Evolutionary conservation across 2,329 filamentous ascomycete genomes (phyloP), one percentile per base, ranked within the genome.

Genomic region (Furcasterigmium sp.): DNA sequence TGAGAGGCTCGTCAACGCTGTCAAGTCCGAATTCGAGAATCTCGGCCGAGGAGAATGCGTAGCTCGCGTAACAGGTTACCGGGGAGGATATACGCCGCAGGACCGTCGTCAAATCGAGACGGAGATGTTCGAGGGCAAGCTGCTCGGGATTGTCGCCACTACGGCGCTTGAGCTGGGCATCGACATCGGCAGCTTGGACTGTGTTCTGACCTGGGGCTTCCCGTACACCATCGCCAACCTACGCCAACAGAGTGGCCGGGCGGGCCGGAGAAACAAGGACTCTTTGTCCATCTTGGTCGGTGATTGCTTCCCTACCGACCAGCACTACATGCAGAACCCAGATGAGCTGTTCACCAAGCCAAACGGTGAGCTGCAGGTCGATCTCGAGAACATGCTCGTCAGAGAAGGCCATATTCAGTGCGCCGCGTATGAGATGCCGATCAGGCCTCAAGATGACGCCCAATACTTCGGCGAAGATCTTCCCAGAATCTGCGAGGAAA

Each of bases 241-340:
- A 37, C 80, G 93, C 9, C 93, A 98, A 60, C 93, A 98, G 62
- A 95, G 89, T 55, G 93, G 93, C 13, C 81, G 93, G 55, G 93
- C 93, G 17, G 93, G 93, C 11, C 80, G 93, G 46, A 78, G 91
- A 46, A 96, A 96, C 59, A 94, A 88, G 57, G 93, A 98, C 61
- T 95, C 91, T 0, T 71, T 98, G 3, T 94, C 90, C 0, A 81
- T 98, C 3, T 70, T 98, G 1, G 80, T 98, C 1, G 93, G 91
- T 3, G 91, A 96, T 57, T 82, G 82, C 50, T 95, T 93, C 52
- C 83, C 91, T 3, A 89, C 88, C 0, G 93, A 98, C 59, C 93
- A 98, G 59, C 83, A 94, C 59, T 98, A 94, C 63, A 98, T 98
- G 93, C 82, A 87, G 48, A 95, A 97, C 51, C 93, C 93, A 0